Evolutionary conservation across 306 rosid species (phyloP).

Genomic region (Gastrolobium villosum): DNA sequence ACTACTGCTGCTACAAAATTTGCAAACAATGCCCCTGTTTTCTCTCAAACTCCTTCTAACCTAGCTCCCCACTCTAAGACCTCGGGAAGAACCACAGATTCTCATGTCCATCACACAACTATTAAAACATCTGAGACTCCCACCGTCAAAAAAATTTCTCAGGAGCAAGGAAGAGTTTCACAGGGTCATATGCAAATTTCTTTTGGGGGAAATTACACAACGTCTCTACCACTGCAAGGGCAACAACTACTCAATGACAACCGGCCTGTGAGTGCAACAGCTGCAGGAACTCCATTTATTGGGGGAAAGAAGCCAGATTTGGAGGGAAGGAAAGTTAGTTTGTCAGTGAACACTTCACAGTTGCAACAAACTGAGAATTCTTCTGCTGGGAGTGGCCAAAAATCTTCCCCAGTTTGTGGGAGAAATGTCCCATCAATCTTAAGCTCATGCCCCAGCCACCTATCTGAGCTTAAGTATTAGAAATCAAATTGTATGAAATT

Average conservation of each 20-base stretch:
- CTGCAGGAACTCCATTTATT: slow-evolving; percentile 41
- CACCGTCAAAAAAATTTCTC: slow-evolving; percentile 44
- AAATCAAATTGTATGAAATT: slow-evolving; percentile 12
- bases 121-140: slow-evolving; percentile 46
- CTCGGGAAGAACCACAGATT: slow-evolving; percentile 49
- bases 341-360: slow-evolving; percentile 49
- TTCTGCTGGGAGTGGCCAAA: slow-evolving; percentile 50
- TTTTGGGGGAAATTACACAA: slow-evolving; percentile 63
- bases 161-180: slow-evolving; percentile 62
- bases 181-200: slow-evolving; percentile 74
- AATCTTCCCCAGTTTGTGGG: slow-evolving; percentile 65
- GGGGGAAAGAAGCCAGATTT: slow-evolving; percentile 46
- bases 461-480: slow-evolving; percentile 66
- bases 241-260: slow-evolving; percentile 49
- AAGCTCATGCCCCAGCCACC: slow-evolving; percentile 58
- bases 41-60: slow-evolving; percentile 55
- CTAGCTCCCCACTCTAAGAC: slow-evolving; percentile 59
- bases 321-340: slow-evolving; percentile 49
- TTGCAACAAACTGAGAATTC: slow-evolving; percentile 55
- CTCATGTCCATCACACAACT: slow-evolving; percentile 51
- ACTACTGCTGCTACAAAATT: slow-evolving; percentile 50
- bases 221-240: slow-evolving; percentile 53
- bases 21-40: slow-evolving; percentile 55
- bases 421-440: slow-evolving; percentile 68
- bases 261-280: slow-evolving; percentile 46